These are phyloP conservation scores for Candida tammaniensis DNA, from an alignment of 805 yeast genomes.

Conservation along the genomic window DNA sequence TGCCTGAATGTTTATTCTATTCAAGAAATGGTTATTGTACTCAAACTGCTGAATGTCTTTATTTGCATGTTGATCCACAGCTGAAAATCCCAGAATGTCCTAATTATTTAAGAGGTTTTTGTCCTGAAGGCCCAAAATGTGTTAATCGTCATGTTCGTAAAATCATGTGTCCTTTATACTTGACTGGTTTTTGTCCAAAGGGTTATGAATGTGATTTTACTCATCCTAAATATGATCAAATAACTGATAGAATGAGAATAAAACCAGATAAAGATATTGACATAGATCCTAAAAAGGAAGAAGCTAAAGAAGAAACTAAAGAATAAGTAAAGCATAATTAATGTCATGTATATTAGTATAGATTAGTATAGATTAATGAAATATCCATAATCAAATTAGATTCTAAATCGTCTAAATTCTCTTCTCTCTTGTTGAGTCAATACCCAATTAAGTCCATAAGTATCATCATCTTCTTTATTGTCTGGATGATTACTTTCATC, in stretches of 20 bases:
- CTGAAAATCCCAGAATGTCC: constrained; percentile 85
- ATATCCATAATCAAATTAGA: constrained; percentile 16
- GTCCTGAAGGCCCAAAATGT: constrained; percentile 89
- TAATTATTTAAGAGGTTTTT: constrained; percentile 83
- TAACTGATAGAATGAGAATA: constrained; percentile 40
- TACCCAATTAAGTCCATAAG: constrained; percentile 58
- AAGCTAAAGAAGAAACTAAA: constrained; percentile 16
- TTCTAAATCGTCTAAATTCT: constrained; percentile 56
- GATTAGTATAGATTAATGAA: constrained; percentile 3
- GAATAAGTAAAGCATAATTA: no score
- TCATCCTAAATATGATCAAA: constrained; percentile 76
- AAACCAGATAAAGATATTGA: constrained; percentile 30
- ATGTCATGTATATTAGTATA: constrained; percentile 3
- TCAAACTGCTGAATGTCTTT: constrained; percentile 91
- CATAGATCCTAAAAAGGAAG: constrained; percentile 14
- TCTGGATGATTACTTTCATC: constrained; percentile 27
- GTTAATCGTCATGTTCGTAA: constrained; percentile 75
- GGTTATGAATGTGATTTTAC: constrained; percentile 75
- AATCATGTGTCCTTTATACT: constrained; percentile 70
- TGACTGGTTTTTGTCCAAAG: constrained; percentile 91
- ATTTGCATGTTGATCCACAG: constrained; percentile 86
- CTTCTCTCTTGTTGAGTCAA: constrained; percentile 73
- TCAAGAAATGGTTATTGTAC: constrained; percentile 83
- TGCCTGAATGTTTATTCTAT: constrained; percentile 95
- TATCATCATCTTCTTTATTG: constrained; percentile 22